A percentile compares a stretch with the other conserved stretches of the same genome.
phyloP scores from a whole-genome alignment of 148 eudicot genomes.

The Nepenthes gracilis region DNA sequence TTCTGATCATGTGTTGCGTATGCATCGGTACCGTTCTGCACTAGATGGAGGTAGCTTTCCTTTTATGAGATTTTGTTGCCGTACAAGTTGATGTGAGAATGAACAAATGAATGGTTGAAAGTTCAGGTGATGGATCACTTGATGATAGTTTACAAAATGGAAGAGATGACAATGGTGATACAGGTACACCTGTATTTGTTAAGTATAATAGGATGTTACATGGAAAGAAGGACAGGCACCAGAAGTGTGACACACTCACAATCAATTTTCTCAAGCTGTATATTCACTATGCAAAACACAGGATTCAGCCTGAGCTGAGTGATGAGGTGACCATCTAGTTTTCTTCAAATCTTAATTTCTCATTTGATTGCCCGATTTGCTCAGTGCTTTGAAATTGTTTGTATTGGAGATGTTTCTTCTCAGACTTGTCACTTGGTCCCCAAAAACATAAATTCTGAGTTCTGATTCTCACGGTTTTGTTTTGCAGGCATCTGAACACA shows the following conservation, averaged over 20 bases:
- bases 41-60: conserved; percentile 63
- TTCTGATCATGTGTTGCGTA: conserved; percentile 94
- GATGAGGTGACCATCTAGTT: conserved; percentile 56
- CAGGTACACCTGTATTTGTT: conserved; percentile 60
- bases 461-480: conserved; percentile 11
- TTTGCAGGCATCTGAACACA: conserved; percentile 86
- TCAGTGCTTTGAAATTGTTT: background rate
- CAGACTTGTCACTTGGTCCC: background rate
- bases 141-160: conserved; percentile 54
- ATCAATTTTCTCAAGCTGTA: conserved; percentile 93
- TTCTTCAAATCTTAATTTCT: background rate
- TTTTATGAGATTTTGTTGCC: background rate
- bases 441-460: background rate
- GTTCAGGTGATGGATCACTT: conserved; percentile 49
- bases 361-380: background rate
- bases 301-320: conserved; percentile 91
- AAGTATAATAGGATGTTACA: conserved; percentile 88
- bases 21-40: conserved; percentile 85
- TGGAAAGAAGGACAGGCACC: conserved; percentile 60
- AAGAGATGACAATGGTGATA: conserved; percentile 64
- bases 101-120: conserved; percentile 5
- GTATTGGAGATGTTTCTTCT: background rate
- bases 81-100: background rate
- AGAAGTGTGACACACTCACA: conserved; percentile 65
- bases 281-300: conserved; percentile 88